A percentile compares a stretch with the other conserved stretches of the same genome.
Conservation (phyloP, 1,284 basidiomycete species). For the Apiotrichum montevideense region DNA sequence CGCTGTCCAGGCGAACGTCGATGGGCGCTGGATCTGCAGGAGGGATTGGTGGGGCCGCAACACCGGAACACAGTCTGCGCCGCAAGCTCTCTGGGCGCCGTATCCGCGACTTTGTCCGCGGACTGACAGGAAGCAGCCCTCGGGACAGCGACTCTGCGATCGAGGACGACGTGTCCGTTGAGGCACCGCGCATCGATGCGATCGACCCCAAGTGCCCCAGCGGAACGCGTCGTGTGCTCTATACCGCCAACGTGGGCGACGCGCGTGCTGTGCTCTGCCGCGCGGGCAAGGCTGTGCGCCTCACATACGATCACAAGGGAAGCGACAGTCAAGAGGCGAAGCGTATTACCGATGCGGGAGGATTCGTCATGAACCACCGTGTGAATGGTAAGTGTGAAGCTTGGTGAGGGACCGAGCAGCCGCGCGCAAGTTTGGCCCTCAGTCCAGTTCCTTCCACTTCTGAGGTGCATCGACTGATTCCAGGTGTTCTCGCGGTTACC, state of each 20-base stretch:
- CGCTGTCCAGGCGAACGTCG: constrained; percentile 20
- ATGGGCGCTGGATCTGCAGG: constrained; percentile 27
- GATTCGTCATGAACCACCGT: constrained; percentile 96
- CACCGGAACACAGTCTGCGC: constrained; percentile 18
- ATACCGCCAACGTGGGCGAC: constrained; percentile 88
- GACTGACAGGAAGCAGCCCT: constrained; percentile 29
- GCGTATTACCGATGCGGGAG: constrained; percentile 93
- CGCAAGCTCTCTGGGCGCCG: constrained; percentile 35
- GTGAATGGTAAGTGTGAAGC: constrained; percentile 64
- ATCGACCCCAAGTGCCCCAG: constrained; percentile 36
- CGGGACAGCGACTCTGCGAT: constrained; percentile 22
- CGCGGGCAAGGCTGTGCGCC: constrained; percentile 77
- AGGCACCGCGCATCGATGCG: constrained; percentile 39
- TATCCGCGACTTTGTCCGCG: constrained; percentile 44
- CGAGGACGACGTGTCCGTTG: constrained; percentile 26
- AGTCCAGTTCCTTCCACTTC: too few species aligned
- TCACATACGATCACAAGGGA: constrained; percentile 99
- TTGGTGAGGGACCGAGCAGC: background rate
- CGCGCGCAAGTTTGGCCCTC: too few species aligned
- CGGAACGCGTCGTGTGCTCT: constrained; percentile 66
- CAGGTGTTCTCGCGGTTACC: constrained; percentile 86
- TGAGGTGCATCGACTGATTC: background rate
- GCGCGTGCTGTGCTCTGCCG: constrained; percentile 54
- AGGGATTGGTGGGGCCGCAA: constrained; percentile 21
- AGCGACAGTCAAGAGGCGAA: constrained; percentile 95